Conservation (phyloP, 495 filamentous ascomycete genomes). For the Neurospora sp. region DNA sequence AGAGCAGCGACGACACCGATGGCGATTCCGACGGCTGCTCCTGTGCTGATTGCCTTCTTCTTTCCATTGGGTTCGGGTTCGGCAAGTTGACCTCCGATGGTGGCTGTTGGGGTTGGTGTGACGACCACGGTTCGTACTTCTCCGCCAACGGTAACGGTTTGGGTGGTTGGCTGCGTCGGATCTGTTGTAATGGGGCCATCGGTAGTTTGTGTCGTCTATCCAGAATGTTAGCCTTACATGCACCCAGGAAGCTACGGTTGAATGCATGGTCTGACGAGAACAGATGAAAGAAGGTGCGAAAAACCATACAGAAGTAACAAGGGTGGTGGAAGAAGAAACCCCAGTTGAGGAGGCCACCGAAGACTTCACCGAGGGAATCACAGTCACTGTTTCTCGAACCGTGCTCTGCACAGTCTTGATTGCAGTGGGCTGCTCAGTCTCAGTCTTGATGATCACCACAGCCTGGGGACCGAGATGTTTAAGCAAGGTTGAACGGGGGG, state of each 20-base stretch:
- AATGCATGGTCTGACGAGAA: background rate
- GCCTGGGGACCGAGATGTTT: background rate
- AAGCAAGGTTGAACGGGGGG: background rate
- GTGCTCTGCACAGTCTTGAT: conserved; percentile 26
- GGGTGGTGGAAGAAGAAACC: conserved; percentile 4
- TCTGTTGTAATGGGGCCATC: conserved; percentile 6
- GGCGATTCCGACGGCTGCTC: conserved; percentile 31
- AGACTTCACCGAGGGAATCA: conserved; percentile 1
- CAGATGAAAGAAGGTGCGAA: background rate
- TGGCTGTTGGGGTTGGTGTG: conserved; percentile 16
- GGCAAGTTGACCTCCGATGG: conserved; percentile 3
- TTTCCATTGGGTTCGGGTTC: background rate
- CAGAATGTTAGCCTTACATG: background rate
- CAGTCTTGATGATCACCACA: background rate
- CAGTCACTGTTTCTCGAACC: conserved; percentile 20
- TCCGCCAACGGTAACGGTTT: conserved; percentile 34
- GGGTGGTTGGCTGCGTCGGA: conserved; percentile 11
- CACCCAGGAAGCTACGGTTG: background rate
- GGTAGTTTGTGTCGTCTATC: background rate
- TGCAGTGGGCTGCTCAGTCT: conserved; percentile 19
- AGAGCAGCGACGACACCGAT: conserved; percentile 30
- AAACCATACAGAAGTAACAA: conserved; percentile 23
- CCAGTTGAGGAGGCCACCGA: conserved; percentile 11
- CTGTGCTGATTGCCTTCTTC: conserved; percentile 12
- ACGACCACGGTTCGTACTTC: conserved; percentile 32